phyloP scores from a whole-genome alignment of 805 yeast genomes.

The Brettanomyces custersianus region DNA sequence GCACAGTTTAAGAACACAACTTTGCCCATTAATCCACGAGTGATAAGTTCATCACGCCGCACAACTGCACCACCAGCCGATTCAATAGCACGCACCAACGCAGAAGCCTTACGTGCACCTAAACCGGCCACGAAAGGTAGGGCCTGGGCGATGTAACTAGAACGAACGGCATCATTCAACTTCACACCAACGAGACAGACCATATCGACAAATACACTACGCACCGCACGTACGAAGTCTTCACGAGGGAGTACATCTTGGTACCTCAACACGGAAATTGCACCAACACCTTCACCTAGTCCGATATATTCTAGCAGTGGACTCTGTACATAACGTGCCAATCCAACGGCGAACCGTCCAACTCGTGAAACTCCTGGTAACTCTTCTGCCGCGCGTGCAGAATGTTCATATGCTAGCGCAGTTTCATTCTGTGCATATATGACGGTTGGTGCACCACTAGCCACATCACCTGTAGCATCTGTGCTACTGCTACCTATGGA shows the following conservation, averaged over 20 bases:
- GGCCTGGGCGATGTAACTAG: slow-evolving; percentile 58
- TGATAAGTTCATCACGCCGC: slow-evolving; percentile 74
- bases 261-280: slow-evolving; percentile 55
- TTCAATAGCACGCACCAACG: slow-evolving; percentile 74
- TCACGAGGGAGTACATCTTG: slow-evolving; percentile 67
- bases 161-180: slow-evolving; percentile 79
- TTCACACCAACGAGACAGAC: slow-evolving; percentile 91
- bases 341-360: slow-evolving; percentile 75
- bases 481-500: background rate
- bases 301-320: slow-evolving; percentile 89
- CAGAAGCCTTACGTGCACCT: slow-evolving; percentile 92
- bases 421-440: slow-evolving; percentile 90
- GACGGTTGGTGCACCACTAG: slow-evolving; percentile 39
- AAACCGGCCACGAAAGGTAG: slow-evolving; percentile 82
- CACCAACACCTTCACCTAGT: slow-evolving; percentile 62
- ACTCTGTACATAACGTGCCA: slow-evolving; percentile 86
- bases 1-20: slow-evolving; percentile 87
- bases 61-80: slow-evolving; percentile 52
- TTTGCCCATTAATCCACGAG: slow-evolving; percentile 69
- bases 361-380: slow-evolving; percentile 78
- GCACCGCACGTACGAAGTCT: slow-evolving; percentile 53
- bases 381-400: slow-evolving; percentile 66
- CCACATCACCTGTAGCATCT: slow-evolving; percentile 14
- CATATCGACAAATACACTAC: slow-evolving; percentile 79
- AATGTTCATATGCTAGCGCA: slow-evolving; percentile 78